Evolutionary conservation across 345 rosid species (phyloP), one percentile per base, ranked within the genome.

Genomic region (Aegle marmelos): DNA sequence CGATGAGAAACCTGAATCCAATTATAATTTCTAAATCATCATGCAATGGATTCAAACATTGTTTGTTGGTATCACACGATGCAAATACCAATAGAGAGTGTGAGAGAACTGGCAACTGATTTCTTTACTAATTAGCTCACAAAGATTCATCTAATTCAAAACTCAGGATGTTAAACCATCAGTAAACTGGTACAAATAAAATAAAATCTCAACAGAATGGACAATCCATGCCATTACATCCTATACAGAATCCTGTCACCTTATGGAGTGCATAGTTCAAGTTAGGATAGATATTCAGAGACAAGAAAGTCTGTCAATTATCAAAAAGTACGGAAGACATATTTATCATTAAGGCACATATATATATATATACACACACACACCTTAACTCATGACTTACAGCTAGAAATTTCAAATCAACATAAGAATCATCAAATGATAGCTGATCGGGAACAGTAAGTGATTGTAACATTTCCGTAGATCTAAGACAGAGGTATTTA

Each of bases 221-320:
- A 72, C 74, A 71, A 36, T 57, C 33, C 11, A 72, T 22, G 31
- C 48, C 30, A 19, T 39, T 72, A 57, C 34, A 14, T 72, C 39
- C 63, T 57, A 14, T 36, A 34, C 11, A 27, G 28, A 36, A 72
- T 24, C 30, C 21, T 57, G 31, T 72, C 7, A 4, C 21, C 1
- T 50, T 31, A n/a, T 6, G n/a, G 14, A 72, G 17, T 57, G 34
- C 48, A 33, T 34, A n/a, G 30, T n/a, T 72, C 53, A 4, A 57
- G 21, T 37, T 58, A 22, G 8, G 30, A 24, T 34, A 36, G 65
- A 37, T 24, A 17, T 31, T 54, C 57, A 31, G 34, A 57, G 73
- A 68, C 72, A 25, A 68, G 33, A 68, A 54, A 72, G 48, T 14
- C 37, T 67, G 22, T 25, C n/a, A 68, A 68, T 45, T 34, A 68